Conservation (phyloP, 192 early-diverging fungal genomes). For the Diversispora eburnea region DNA sequence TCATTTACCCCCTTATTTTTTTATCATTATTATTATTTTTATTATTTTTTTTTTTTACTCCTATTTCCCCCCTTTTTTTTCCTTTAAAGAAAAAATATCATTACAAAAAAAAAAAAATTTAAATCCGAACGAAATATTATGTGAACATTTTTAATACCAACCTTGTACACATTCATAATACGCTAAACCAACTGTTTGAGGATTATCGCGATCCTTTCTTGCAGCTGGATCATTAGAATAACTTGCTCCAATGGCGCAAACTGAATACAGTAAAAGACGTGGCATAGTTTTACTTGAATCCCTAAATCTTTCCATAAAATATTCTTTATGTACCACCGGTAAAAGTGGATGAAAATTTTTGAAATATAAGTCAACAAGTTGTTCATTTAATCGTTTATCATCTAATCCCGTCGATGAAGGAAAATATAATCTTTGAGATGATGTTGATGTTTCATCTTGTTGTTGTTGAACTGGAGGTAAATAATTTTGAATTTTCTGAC, state of each 20-base stretch:
- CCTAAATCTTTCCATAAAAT: conserved; percentile 12
- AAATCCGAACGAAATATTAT: neutral
- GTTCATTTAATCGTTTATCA: neutral
- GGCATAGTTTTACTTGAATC: conserved; percentile 13
- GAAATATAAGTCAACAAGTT: conserved; percentile 11
- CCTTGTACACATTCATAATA: conserved; percentile 23
- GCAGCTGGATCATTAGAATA: conserved; percentile 2
- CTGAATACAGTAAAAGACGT: neutral
- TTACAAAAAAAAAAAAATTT: neutral
- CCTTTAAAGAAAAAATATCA: neutral
- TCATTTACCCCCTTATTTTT: no score
- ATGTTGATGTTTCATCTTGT: neutral
- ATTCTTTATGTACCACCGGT: conserved; percentile 15
- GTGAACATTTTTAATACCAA: neutral
- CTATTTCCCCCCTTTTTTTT: neutral
- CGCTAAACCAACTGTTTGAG: conserved; percentile 2
- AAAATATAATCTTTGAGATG: no score
- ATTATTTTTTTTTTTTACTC: neutral
- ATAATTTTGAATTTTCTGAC: conserved; percentile 10
- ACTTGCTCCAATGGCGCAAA: conserved; percentile 25
- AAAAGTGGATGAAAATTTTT: conserved; percentile 20
- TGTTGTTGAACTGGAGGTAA: neutral
- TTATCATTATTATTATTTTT: no score
- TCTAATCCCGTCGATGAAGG: neutral
- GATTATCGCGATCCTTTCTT: neutral